phyloP scores from a whole-genome alignment of 2,329 filamentous ascomycete genomes.

The Esteya vermicola region DNA sequence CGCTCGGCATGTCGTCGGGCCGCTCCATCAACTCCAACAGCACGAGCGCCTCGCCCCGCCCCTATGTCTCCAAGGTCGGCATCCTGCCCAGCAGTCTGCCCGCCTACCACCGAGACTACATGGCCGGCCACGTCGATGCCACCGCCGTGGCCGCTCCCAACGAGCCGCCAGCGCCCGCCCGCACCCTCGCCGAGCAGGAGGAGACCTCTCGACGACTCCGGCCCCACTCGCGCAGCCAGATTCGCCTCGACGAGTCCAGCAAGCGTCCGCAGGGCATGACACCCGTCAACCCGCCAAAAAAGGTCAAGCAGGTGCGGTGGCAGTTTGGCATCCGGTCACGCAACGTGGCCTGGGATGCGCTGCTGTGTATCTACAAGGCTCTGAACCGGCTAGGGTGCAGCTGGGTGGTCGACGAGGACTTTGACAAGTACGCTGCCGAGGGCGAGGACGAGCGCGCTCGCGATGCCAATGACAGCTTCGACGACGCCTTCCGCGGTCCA shows the following conservation, averaged over 20 bases:
- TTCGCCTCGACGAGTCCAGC: constrained; percentile 51
- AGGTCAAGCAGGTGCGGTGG: constrained; percentile 76
- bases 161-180: constrained; percentile 34
- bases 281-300: constrained; percentile 50
- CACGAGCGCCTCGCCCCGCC: constrained; percentile 31
- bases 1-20: constrained; percentile 39
- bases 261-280: constrained; percentile 49
- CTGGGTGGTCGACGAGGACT: constrained; percentile 61
- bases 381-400: constrained; percentile 76
- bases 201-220: constrained; percentile 70
- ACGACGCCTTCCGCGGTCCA: constrained; percentile 17
- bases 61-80: constrained; percentile 71
- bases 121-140: constrained; percentile 41
- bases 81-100: constrained; percentile 85
- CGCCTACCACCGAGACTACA: constrained; percentile 79
- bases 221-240: constrained; percentile 62
- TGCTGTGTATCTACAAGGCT: constrained; percentile 90
- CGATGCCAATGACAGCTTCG: constrained; percentile 10
- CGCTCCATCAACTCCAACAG: constrained; percentile 37
- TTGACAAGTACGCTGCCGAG: constrained; percentile 30
- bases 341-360: constrained; percentile 86
- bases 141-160: constrained; percentile 29
- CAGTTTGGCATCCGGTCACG: constrained; percentile 94
- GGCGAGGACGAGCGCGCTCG: constrained; percentile 17
- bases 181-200: constrained; percentile 62